Evolutionary conservation across 345 rosid species (phyloP).

Genomic region (Linum usitatissimum): DNA sequence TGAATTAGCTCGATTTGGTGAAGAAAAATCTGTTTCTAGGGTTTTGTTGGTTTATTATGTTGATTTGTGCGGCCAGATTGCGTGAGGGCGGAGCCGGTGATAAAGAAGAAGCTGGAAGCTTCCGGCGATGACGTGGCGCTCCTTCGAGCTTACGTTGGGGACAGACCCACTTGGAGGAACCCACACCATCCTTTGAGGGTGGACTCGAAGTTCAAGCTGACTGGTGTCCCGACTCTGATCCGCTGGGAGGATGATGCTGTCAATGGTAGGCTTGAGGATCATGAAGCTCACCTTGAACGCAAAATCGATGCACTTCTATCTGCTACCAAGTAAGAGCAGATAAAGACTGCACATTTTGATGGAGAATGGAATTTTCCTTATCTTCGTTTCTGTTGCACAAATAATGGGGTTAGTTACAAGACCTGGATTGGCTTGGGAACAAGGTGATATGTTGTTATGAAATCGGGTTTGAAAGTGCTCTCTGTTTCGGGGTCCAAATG

Average conservation of each 20-base stretch:
- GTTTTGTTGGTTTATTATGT: not conserved
- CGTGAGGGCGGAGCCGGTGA: constrained; percentile 90
- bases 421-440: no score
- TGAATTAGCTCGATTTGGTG: no score
- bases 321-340: no score
- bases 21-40: no score
- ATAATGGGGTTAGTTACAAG: no score
- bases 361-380: no score
- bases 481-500: no score
- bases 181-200: constrained; percentile 64
- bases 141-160: constrained; percentile 72
- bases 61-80: constrained; percentile 35
- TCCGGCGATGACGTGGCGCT: constrained; percentile 44
- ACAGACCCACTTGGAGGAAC: constrained; percentile 75
- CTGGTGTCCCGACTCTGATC: constrained; percentile 71
- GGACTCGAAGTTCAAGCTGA: constrained; percentile 61
- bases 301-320: constrained; percentile 49
- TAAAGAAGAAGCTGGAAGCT: constrained; percentile 59
- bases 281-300: constrained; percentile 63
- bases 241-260: constrained; percentile 49
- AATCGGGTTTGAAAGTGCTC: no score
- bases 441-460: no score
- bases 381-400: no score
- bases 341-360: no score
- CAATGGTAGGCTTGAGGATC: constrained; percentile 61